phyloP scores from a whole-genome alignment of 2,329 filamentous ascomycete species.

The Keithomyces neogunnii region DNA sequence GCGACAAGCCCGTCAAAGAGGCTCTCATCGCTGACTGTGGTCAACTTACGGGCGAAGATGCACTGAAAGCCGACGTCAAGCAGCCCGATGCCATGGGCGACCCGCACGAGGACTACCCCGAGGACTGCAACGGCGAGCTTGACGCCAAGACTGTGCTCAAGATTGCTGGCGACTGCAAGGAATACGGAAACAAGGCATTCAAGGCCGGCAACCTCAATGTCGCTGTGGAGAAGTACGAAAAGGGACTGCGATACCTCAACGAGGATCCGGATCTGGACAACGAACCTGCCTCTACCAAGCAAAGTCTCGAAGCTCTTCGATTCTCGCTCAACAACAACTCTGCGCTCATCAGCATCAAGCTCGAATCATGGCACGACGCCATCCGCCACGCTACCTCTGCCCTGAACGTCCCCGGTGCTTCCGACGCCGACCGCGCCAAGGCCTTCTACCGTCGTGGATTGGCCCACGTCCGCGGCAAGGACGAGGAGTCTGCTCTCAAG shows the following conservation, averaged over 20 bases:
- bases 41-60: constrained; percentile 66
- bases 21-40: constrained; percentile 77
- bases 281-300: constrained; percentile 59
- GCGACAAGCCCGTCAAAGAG: constrained; percentile 71
- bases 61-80: constrained; percentile 58
- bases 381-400: constrained; percentile 64
- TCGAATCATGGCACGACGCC: constrained; percentile 62
- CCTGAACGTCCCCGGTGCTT: constrained; percentile 55
- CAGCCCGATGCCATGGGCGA: constrained; percentile 75
- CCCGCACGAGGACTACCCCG: constrained; percentile 90
- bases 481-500: constrained; percentile 71
- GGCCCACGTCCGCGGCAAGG: constrained; percentile 68
- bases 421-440: constrained; percentile 78
- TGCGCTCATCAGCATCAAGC: constrained; percentile 77
- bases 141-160: constrained; percentile 61
- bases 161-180: constrained; percentile 80
- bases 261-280: constrained; percentile 70
- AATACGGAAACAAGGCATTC: constrained; percentile 87
- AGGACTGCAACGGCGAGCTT: constrained; percentile 62
- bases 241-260: constrained; percentile 81
- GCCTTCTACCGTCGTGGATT: constrained; percentile 75
- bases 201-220: constrained; percentile 63
- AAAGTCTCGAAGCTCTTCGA: constrained; percentile 63
- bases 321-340: constrained; percentile 85
- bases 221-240: constrained; percentile 87